Evolutionary conservation across 2,329 filamentous ascomycete genomes (phyloP), one percentile per base, ranked within the genome.

Genomic region (Dactylella cylindrospora): DNA sequence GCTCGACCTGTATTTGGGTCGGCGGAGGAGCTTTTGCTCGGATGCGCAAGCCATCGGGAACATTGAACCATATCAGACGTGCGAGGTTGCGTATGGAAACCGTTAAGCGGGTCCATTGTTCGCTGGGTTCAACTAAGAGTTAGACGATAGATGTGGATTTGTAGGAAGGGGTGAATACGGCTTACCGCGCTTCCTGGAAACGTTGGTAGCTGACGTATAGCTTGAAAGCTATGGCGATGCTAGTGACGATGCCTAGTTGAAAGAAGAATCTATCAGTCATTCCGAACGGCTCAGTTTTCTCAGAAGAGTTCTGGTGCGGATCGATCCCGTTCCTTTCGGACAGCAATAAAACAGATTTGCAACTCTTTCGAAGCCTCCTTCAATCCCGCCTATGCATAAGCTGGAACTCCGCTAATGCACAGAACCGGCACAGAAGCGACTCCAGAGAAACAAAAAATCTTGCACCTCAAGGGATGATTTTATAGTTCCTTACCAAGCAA

Each of bases 181-280:
- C 35, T 23, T 53, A 62, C 49, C 57, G 49, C 33, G 57, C 57
- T 13, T 62, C 57, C 40, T 62, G 49, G 20, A 54, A 54, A 9
- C 57, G 49, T 53, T 54, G 57, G 49, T 54, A 62, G 49, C 29
- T 54, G 2, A 46, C 49, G 19, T 53, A 53, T 31, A 62, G 23
- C 26, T 62, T 62, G 31, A 62, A 54, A 17, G 49, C 57, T 53
- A 62, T 54, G 23, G 57, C 57, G 15, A 62, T 43, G 17, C 41
- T 53, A 7, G 49, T 38, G 15, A 62, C 36, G 25, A 62, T 53
- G 28, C 57, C 57, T 62, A 50, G 10, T 32, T 31, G 31, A 26
- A 19, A 13, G 9, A 12, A 25, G 35, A 35, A 8, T 6, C 2
- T 20, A 28, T 60, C 26, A 52, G 54, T 31, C 33, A 46, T 47